Percentiles rank a stretch among this genome's conserved stretches.
These are phyloP conservation scores for Austropuccinia psidii DNA, from an alignment of 1,284 basidiomycete genomes.

Conservation along the genomic window DNA sequence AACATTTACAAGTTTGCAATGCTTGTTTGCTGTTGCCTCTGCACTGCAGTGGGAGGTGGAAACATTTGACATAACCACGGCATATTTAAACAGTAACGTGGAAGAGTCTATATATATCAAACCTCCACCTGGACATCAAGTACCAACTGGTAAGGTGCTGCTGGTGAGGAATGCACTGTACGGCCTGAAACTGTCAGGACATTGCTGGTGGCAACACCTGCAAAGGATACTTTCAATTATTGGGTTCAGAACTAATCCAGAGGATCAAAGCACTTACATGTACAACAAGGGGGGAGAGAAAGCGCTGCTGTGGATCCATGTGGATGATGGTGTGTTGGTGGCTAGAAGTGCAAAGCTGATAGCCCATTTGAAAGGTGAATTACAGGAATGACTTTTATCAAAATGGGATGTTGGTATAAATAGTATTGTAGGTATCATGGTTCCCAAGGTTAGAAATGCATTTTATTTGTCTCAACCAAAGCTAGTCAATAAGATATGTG, in stretches of 20 bases:
- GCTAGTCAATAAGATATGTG: not conserved
- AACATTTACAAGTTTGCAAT: not conserved
- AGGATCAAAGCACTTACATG: not conserved
- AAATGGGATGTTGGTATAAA: not conserved
- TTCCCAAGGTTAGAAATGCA: not conserved
- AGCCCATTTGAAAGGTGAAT: not conserved
- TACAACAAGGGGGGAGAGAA: not conserved
- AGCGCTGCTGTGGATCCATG: conserved; percentile 6
- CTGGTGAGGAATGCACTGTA: not conserved
- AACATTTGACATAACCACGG: not conserved
- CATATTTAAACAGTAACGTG: not conserved
- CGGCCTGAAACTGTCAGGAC: not conserved
- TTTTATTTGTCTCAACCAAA: not conserved
- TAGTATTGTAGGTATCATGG: not conserved
- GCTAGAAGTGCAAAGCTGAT: not conserved
- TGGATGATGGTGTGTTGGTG: conserved; percentile 1
- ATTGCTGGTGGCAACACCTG: conserved; percentile 14
- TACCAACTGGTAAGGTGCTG: not conserved
- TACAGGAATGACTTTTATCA: not conserved
- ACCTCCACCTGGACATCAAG: not conserved
- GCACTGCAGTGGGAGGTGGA: not conserved
- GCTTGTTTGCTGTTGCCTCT: not conserved
- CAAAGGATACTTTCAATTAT: not conserved
- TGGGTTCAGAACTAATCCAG: not conserved
- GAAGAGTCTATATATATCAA: not conserved